phyloP scores from a whole-genome alignment of 1,139 yeast genomes.

The Yamadazyma dushanensis region DNA sequence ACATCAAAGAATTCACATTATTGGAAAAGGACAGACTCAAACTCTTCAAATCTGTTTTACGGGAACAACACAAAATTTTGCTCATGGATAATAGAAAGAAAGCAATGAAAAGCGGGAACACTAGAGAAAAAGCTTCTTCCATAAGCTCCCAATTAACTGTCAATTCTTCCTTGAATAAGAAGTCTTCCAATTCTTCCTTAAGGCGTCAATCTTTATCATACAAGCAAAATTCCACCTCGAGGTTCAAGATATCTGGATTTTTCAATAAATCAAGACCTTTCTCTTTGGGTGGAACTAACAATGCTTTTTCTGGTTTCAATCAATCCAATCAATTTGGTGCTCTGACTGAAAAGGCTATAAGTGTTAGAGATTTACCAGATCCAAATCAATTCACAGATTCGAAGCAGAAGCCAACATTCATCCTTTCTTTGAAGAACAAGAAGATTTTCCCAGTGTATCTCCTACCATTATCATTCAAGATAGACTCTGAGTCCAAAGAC shows the following conservation, averaged over 20 bases:
- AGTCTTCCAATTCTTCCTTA: slow-evolving; percentile 32
- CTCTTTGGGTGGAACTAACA: slow-evolving; percentile 16
- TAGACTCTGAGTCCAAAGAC: slow-evolving; percentile 48
- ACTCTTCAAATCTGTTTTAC: slow-evolving; percentile 33
- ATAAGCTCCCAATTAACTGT: slow-evolving; percentile 4
- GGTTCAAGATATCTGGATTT: slow-evolving; percentile 47
- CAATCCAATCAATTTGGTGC: slow-evolving; percentile 8
- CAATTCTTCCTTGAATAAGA: slow-evolving; percentile 25
- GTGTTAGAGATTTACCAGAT: slow-evolving; percentile 61
- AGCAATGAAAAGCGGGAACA: slow-evolving; percentile 20
- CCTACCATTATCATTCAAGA: slow-evolving; percentile 58
- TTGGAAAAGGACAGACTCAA: slow-evolving; percentile 28
- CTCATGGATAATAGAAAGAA: slow-evolving; percentile 37
- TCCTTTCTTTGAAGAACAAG: slow-evolving; percentile 54
- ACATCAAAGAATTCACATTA: slow-evolving; percentile 27
- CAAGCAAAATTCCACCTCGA: slow-evolving; percentile 35
- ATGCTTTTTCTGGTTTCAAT: not conserved
- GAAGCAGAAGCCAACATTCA: slow-evolving; percentile 56
- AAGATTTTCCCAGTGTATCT: slow-evolving; percentile 57
- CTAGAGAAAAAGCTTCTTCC: not conserved
- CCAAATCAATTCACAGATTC: slow-evolving; percentile 40
- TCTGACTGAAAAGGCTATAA: slow-evolving; percentile 50
- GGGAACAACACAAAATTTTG: slow-evolving; percentile 38
- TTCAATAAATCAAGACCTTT: slow-evolving; percentile 42
- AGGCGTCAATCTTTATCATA: slow-evolving; percentile 45